Conservation (phyloP, 164 flowering plant species). For the Umbellularia californica region DNA sequence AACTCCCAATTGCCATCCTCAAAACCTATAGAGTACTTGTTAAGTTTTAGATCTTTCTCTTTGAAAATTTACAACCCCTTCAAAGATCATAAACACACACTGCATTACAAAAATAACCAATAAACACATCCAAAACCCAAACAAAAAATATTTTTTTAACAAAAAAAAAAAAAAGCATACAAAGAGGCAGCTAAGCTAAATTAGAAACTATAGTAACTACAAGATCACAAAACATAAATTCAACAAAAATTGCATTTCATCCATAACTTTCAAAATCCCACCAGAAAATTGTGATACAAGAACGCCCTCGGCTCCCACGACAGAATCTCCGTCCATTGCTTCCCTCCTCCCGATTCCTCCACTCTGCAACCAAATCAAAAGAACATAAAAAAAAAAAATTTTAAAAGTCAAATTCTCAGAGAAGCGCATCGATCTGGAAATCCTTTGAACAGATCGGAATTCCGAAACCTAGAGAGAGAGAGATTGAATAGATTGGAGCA, state of each 20-base stretch:
- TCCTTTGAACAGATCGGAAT: neutral
- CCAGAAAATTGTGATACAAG: slow-evolving; percentile 87
- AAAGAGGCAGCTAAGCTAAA: too few species aligned
- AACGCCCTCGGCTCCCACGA: slow-evolving; percentile 97
- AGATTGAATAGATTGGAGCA: neutral
- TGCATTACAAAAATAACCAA: too few species aligned
- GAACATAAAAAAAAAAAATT: neutral
- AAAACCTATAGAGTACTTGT: too few species aligned
- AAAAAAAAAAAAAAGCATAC: too few species aligned
- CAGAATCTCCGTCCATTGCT: slow-evolving; percentile 85
- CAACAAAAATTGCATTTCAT: neutral
- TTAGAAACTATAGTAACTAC: too few species aligned
- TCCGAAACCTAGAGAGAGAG: too few species aligned
- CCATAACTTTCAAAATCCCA: slow-evolving; percentile 14
- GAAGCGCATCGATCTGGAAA: neutral
- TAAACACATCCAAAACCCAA: too few species aligned
- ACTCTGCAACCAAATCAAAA: slow-evolving; percentile 20
- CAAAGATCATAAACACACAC: too few species aligned
- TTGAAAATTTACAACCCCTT: too few species aligned
- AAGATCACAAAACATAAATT: neutral
- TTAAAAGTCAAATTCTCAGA: neutral
- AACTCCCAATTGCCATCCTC: too few species aligned
- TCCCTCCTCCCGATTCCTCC: slow-evolving; percentile 28
- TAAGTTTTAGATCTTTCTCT: too few species aligned
- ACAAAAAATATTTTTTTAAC: too few species aligned